A percentile compares a stretch with the other conserved stretches of the same genome.
Evolutionary conservation across 768 basidiomycete genomes (phyloP).

Genomic region (Suillus americanus): DNA sequence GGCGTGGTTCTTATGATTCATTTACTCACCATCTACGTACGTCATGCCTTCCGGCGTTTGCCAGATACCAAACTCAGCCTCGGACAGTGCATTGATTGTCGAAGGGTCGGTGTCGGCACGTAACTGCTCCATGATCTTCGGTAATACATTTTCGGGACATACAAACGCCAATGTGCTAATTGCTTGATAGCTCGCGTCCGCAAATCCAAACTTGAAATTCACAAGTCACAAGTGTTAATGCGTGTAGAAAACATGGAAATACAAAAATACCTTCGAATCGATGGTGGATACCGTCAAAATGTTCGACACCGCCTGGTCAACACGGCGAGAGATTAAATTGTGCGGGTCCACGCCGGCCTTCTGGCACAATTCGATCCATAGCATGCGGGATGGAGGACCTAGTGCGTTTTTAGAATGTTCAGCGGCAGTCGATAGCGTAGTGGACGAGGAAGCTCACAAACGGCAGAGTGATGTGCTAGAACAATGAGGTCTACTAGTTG

Average conservation of each 20-base stretch:
- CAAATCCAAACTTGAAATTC: conserved; percentile 43
- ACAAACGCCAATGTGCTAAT: conserved; percentile 80
- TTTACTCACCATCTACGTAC: conserved; percentile 69
- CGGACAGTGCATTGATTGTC: conserved; percentile 61
- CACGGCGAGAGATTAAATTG: conserved; percentile 49
- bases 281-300: conserved; percentile 48
- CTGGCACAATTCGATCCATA: conserved; percentile 84
- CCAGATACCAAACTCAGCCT: conserved; percentile 83
- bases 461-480: conserved; percentile 69
- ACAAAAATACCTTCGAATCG: conserved; percentile 40
- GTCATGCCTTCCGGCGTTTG: conserved; percentile 77
- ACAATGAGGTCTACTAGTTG: conserved; percentile 57
- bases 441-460: conserved; percentile 44
- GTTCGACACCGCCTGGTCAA: conserved; percentile 49
- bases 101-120: conserved; percentile 60
- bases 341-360: conserved; percentile 66
- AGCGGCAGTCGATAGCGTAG: neutral
- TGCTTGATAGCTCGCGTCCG: conserved; percentile 72
- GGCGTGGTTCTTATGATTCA: neutral
- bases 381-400: conserved; percentile 19
- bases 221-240: neutral
- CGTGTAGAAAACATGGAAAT: neutral
- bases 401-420: neutral
- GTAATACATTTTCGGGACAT: conserved; percentile 65
- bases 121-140: conserved; percentile 68